Percentiles rank a stretch among this genome's conserved stretches.
Conservation (phyloP, 176 grass and related monocot species). For the Pontederia crassipes region DNA sequence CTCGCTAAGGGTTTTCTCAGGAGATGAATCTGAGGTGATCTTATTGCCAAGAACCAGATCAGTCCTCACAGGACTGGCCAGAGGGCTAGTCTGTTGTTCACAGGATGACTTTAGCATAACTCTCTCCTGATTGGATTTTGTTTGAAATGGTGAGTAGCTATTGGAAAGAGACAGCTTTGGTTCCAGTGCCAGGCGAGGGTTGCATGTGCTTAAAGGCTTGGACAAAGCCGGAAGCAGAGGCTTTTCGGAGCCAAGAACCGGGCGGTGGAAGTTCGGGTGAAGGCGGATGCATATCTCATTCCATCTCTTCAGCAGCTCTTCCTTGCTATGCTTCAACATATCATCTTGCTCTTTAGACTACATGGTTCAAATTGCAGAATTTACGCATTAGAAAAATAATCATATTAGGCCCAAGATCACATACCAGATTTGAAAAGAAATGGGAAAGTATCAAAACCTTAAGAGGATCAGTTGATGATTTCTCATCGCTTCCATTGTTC, state of each 20-base stretch:
- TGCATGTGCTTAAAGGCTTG: not conserved
- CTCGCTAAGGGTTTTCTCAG: not conserved
- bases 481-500: slow-evolving; percentile 3
- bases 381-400: not conserved
- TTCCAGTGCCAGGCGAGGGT: not conserved
- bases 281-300: not conserved
- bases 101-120: not conserved
- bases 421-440: not conserved
- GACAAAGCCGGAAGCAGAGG: too few relatives aligned
- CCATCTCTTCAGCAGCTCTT: slow-evolving; percentile 14
- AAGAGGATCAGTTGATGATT: slow-evolving; percentile 4
- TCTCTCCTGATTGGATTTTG: not conserved
- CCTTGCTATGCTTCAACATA: not conserved
- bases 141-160: too few relatives aligned
- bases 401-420: not conserved
- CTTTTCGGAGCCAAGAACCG: not conserved
- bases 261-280: not conserved
- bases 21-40: not conserved
- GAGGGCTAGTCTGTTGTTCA: not conserved
- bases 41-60: slow-evolving; percentile 36
- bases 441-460: slow-evolving; percentile 21
- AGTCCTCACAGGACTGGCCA: slow-evolving; percentile 30
- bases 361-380: not conserved
- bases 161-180: too few relatives aligned
- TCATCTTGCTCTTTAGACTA: not conserved